phyloP scores from a whole-genome alignment of 2,329 filamentous ascomycete genomes.

The Colletotrichum liaoningense region DNA sequence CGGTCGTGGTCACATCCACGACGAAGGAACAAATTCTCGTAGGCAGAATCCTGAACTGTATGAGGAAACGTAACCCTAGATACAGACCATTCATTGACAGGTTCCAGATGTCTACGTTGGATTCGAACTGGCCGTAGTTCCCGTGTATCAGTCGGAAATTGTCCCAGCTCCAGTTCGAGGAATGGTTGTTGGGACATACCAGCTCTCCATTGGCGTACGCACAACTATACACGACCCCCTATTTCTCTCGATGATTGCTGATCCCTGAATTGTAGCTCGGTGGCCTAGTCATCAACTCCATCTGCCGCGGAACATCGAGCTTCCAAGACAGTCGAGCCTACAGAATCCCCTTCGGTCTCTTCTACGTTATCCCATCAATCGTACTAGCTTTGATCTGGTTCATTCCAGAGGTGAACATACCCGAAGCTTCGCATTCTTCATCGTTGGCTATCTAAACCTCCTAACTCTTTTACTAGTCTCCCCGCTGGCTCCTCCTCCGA shows the following conservation, averaged over 20 bases:
- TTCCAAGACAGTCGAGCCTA: conserved; percentile 45
- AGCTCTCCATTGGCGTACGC: conserved; percentile 43
- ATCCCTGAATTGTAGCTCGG: conserved; percentile 24
- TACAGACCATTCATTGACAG: neutral
- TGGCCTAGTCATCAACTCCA: conserved; percentile 42
- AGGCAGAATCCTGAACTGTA: conserved; percentile 48
- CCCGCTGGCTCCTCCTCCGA: conserved; percentile 44
- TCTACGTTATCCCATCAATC: conserved; percentile 47
- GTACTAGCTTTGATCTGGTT: conserved; percentile 42
- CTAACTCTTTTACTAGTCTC: conserved; percentile 38
- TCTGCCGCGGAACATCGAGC: conserved; percentile 44
- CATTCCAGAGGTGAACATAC: conserved; percentile 40
- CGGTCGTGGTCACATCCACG: conserved; percentile 46
- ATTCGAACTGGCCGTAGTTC: conserved; percentile 52
- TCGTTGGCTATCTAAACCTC: neutral
- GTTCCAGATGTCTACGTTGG: conserved; percentile 47
- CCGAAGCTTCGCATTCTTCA: neutral
- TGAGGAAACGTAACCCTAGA: neutral
- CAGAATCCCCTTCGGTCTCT: conserved; percentile 48
- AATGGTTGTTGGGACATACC: conserved; percentile 48
- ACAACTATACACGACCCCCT: neutral
- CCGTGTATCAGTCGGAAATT: conserved; percentile 50
- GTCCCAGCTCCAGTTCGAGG: conserved; percentile 45
- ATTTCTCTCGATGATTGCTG: no score
- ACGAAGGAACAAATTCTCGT: conserved; percentile 46